Conservation (phyloP, 1,139 yeast genomes). For the Taphrina pruni region DNA sequence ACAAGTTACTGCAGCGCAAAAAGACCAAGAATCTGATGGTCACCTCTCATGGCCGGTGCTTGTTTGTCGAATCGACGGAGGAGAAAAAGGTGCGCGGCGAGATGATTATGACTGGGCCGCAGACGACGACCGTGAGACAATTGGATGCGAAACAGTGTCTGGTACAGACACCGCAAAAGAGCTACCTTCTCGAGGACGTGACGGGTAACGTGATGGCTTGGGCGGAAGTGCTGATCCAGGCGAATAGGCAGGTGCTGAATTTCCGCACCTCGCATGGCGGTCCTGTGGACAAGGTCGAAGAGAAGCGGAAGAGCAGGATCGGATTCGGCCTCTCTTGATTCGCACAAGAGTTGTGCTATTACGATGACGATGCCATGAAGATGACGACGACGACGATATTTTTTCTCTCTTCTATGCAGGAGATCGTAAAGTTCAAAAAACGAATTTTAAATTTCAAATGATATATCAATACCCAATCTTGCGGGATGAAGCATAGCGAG, state of each 20-base stretch:
- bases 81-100: conserved; percentile 35
- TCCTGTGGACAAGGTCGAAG: conserved; percentile 6
- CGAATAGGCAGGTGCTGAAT: conserved; percentile 24
- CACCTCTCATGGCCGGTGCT: conserved; percentile 41
- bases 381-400: background rate
- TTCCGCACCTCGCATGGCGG: background rate
- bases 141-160: conserved; percentile 24
- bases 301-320: conserved; percentile 27
- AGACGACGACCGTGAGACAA: conserved; percentile 15
- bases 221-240: conserved; percentile 39
- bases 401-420: too few relatives aligned
- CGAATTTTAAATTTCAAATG: background rate
- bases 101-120: conserved; percentile 25
- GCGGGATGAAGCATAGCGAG: conserved; percentile 2
- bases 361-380: background rate
- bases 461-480: background rate
- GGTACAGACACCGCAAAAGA: conserved; percentile 39
- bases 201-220: conserved; percentile 40
- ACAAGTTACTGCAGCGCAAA: conserved; percentile 38
- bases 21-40: conserved; percentile 39
- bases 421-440: too few relatives aligned
- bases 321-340: conserved; percentile 11
- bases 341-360: background rate
- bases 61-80: conserved; percentile 38
- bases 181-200: conserved; percentile 40